A percentile compares a stretch with the other conserved stretches of the same genome.
These are phyloP conservation scores for Blastocrithidia nonstop DNA, from an alignment of 208 protist genomes.

Conservation along the genomic window DNA sequence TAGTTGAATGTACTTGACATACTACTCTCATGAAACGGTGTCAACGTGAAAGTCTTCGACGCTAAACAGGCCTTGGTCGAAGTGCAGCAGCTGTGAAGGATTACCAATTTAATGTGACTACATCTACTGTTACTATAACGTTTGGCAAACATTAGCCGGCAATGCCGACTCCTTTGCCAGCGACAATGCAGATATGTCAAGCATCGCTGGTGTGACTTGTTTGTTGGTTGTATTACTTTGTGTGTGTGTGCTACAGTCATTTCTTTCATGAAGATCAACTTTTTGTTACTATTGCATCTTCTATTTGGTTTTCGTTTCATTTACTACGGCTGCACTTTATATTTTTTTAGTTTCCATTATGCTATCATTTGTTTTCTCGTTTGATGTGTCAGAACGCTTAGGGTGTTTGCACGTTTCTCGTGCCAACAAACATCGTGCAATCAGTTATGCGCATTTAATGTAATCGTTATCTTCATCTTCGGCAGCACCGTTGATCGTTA, in stretches of 20 bases:
- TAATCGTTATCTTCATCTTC: conserved; percentile 49
- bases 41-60: conserved; percentile 46
- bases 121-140: background rate
- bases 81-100: conserved; percentile 10
- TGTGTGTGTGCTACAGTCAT: too few relatives aligned
- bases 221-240: too few relatives aligned
- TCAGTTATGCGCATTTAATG: conserved; percentile 49
- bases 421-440: conserved; percentile 39
- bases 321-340: background rate
- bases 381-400: conserved; percentile 51
- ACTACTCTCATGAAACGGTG: conserved; percentile 58
- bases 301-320: background rate
- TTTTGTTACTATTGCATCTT: background rate
- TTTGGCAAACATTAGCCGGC: background rate
- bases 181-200: background rate
- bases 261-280: too few relatives aligned
- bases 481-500: conserved; percentile 66
- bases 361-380: conserved; percentile 17
- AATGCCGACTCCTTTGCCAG: background rate
- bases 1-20: conserved; percentile 37
- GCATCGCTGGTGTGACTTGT: background rate
- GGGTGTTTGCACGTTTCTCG: conserved; percentile 64
- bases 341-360: conserved; percentile 13
- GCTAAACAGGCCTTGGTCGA: conserved; percentile 25
- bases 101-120: background rate